Evolutionary conservation across 108 stramenopile species (phyloP), one percentile per base, ranked within the genome.

Genomic region (Epipyxis sp.): DNA sequence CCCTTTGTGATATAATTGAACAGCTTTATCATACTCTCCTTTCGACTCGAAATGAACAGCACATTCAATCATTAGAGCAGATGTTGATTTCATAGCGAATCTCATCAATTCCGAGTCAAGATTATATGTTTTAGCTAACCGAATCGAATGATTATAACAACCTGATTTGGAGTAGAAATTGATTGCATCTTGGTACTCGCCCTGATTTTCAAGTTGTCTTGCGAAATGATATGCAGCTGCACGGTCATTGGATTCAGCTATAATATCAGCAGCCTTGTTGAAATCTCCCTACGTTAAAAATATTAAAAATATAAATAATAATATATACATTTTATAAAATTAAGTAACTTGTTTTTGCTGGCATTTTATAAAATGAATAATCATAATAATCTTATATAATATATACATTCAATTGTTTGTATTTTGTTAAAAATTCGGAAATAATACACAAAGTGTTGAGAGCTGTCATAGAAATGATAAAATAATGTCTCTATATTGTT

Each of bases 171-270:
- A 82, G 59, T 83, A 87, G 35, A 72, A 81, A 34, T 62, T 57
- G 40, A 88, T 81, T 0, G 89, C 89, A 54, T 85, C 82, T 3
- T 59, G 68, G 42, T 42, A 77, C 44, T 84, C 80, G 41, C 62
- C 85, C 43, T 27, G 42, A n/a, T 32, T 58, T 65, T 88, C 88
- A 30, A 80, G 58, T 34, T 89, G 89, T 0, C 86, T 61, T 20
- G 91, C 90, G 35, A 91, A 86, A 69, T 90, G 86, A 74, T 89
- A 88, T 0, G 90, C 87, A 0, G 88, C 87, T 10, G 89, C 87
- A 0, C 41, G 76, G 39, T 87, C 84, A 30, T 79, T 62, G 25
- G 84, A 68, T 27, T 90, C 81, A 37, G 78, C 59, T n/a, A 90
- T 88, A 59, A 90, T 79, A 1, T 68, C 78, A 0, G 61, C 44